These are phyloP conservation scores for Kandelia obovata DNA, from an alignment of 345 rosid species.

Conservation along the genomic window DNA sequence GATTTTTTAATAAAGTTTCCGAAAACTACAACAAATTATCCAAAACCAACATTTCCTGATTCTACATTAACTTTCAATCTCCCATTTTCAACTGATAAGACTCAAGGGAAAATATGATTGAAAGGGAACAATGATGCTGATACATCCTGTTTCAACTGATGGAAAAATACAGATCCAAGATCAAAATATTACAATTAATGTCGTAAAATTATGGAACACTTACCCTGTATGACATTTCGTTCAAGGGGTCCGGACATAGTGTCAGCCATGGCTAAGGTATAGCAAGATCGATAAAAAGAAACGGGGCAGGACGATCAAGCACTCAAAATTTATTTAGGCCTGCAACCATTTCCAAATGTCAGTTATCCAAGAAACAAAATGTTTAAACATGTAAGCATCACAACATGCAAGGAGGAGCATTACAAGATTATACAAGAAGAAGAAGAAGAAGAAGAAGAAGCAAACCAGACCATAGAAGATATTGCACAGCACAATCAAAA, in stretches of 20 bases:
- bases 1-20: too few relatives aligned
- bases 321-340: background rate
- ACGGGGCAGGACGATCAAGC: conserved; percentile 14
- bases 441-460: background rate
- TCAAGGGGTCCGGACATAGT: conserved; percentile 41
- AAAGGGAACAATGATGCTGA: too few relatives aligned
- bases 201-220: background rate
- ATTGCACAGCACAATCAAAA: too few relatives aligned
- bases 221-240: conserved; percentile 42
- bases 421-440: background rate
- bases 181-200: too few relatives aligned
- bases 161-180: too few relatives aligned
- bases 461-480: background rate
- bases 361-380: background rate
- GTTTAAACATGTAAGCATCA: background rate
- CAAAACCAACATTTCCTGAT: too few relatives aligned
- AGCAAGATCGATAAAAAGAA: conserved; percentile 10
- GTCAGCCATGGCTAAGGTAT: conserved; percentile 43
- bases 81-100: too few relatives aligned
- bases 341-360: background rate
- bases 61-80: too few relatives aligned
- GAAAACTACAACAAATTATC: too few relatives aligned
- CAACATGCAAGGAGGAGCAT: background rate
- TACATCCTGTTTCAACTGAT: too few relatives aligned
- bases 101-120: too few relatives aligned